phyloP scores from a whole-genome alignment of 2,329 filamentous ascomycete species.

The Scedosporium aurantiacum region DNA sequence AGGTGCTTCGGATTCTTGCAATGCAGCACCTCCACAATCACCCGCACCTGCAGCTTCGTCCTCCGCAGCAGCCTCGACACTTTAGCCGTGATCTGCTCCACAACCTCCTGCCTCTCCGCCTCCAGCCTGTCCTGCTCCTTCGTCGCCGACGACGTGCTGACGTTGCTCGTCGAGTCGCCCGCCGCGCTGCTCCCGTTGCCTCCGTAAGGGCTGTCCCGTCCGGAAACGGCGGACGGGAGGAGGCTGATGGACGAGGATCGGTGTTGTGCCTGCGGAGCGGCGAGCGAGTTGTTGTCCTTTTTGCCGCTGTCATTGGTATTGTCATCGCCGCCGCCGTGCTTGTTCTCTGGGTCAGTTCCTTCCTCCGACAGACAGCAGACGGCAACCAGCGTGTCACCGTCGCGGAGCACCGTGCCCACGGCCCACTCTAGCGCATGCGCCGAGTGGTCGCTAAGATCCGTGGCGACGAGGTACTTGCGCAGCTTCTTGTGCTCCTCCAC shows the following conservation, averaged over 20 bases:
- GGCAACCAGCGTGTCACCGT: constrained; percentile 86
- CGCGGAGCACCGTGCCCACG: constrained; percentile 84
- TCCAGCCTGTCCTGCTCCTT: constrained; percentile 51
- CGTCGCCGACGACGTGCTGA: constrained; percentile 36
- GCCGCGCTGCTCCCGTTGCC: constrained; percentile 5
- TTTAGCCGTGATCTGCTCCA: constrained; percentile 73
- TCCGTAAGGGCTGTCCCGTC: not conserved
- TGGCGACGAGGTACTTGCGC: constrained; percentile 90
- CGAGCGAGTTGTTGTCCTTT: not conserved
- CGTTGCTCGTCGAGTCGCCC: constrained; percentile 16
- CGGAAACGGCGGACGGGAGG: constrained; percentile 2
- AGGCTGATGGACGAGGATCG: constrained; percentile 13
- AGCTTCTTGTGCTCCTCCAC: constrained; percentile 68
- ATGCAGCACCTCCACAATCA: constrained; percentile 92
- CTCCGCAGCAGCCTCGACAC: constrained; percentile 81
- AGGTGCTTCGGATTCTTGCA: constrained; percentile 96
- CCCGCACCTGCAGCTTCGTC: constrained; percentile 82
- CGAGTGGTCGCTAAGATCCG: constrained; percentile 86
- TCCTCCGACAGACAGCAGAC: constrained; percentile 94
- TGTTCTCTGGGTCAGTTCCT: constrained; percentile 37
- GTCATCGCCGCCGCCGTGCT: constrained; percentile 26
- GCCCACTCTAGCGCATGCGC: constrained; percentile 96
- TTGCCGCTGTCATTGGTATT: not conserved
- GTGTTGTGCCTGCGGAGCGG: not conserved
- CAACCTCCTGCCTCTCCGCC: constrained; percentile 67